A percentile compares a stretch with the other conserved stretches of the same genome.
phyloP scores from a whole-genome alignment of 2,329 filamentous ascomycete species.

The Stagonosporopsis rhizophila region DNA sequence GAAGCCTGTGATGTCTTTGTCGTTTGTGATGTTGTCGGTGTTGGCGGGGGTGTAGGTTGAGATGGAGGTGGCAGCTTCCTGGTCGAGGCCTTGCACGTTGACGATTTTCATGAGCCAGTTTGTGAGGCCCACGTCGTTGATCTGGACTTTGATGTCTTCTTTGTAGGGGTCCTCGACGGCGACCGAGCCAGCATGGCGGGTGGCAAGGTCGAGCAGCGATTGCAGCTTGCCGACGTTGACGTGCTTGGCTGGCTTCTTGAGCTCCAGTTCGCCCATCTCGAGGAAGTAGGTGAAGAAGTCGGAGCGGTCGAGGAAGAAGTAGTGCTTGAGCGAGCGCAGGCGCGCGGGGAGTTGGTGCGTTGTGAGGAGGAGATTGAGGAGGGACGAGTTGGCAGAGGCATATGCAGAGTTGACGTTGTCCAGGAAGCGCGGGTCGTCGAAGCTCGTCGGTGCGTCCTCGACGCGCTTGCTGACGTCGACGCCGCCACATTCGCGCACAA shows the following conservation, averaged over 20 bases:
- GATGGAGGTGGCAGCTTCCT: conserved; percentile 69
- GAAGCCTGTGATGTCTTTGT: conserved; percentile 88
- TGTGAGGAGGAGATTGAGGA: conserved; percentile 88
- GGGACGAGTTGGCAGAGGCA: conserved; percentile 90
- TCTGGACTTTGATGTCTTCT: conserved; percentile 95
- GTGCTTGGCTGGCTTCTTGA: conserved; percentile 84
- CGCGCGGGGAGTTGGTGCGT: conserved; percentile 89
- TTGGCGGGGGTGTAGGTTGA: conserved; percentile 76
- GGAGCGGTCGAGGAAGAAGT: conserved; percentile 97
- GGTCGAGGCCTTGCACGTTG: conserved; percentile 93
- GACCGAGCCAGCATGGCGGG: conserved; percentile 94
- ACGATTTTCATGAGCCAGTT: conserved; percentile 96
- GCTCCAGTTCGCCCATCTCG: conserved; percentile 85
- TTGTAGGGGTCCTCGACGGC: conserved; percentile 96
- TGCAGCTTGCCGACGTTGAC: conserved; percentile 95
- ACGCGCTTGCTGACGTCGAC: conserved; percentile 91
- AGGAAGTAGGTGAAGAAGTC: conserved; percentile 99
- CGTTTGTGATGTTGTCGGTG: conserved; percentile 66
- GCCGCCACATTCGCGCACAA: conserved; percentile 94
- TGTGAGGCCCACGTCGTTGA: conserved; percentile 92
- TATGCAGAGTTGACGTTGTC: conserved; percentile 97
- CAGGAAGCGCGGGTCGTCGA: conserved; percentile 88
- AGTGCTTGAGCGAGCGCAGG: conserved; percentile 92
- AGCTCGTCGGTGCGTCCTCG: conserved; percentile 85
- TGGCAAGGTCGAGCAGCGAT: conserved; percentile 90